A percentile compares a stretch with the other conserved stretches of the same genome.
Evolutionary conservation across 2,329 filamentous ascomycete genomes (phyloP).

Genomic region (Aspergillus bombycis): DNA sequence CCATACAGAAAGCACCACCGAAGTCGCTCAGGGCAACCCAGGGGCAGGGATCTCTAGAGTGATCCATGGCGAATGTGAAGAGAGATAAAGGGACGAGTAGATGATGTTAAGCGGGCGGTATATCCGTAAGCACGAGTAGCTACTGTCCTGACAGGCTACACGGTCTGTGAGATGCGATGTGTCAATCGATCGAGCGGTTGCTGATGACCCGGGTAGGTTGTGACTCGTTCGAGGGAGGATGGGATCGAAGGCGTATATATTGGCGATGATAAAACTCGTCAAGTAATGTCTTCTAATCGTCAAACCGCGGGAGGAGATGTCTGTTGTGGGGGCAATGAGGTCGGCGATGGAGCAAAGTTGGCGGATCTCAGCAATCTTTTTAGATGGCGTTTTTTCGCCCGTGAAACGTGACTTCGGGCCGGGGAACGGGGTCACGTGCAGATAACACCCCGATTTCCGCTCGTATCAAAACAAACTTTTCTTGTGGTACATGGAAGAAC

Average conservation of each 20-base stretch:
- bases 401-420: constrained; percentile 25
- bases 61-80: constrained; percentile 70
- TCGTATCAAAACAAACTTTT: constrained; percentile 19
- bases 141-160: constrained; percentile 15
- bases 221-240: neutral
- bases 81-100: constrained; percentile 5
- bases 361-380: constrained; percentile 22
- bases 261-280: neutral
- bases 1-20: constrained; percentile 95
- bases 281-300: neutral
- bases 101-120: constrained; percentile 2
- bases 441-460: constrained; percentile 18
- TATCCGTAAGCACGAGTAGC: constrained; percentile 11
- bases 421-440: constrained; percentile 19
- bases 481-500: neutral
- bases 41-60: constrained; percentile 93
- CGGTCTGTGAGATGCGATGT: constrained; percentile 1
- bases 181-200: constrained; percentile 8
- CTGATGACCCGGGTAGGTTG: constrained; percentile 4
- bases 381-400: constrained; percentile 26
- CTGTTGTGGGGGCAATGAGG: constrained; percentile 13
- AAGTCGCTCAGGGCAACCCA: constrained; percentile 98
- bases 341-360: constrained; percentile 18
- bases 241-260: neutral
- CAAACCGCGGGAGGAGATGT: neutral